Conservation (phyloP, 2,329 filamentous ascomycete genomes). For the Tothia fuscella region DNA sequence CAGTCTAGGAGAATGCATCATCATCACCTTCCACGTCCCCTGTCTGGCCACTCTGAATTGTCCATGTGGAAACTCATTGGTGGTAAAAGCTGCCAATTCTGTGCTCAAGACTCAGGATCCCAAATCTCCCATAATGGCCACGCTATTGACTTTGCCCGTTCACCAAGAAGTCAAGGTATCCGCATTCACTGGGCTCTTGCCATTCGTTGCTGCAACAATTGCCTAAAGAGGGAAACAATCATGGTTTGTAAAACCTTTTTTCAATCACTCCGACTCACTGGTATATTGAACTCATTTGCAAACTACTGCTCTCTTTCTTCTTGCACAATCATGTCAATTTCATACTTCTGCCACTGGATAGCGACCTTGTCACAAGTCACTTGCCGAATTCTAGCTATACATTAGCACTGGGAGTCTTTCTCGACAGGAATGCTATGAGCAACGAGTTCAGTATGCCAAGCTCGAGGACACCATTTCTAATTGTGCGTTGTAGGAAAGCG, state of each 20-base stretch:
- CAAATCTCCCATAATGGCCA: constrained; percentile 35
- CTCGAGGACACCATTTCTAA: too few relatives aligned
- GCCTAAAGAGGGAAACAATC: constrained; percentile 46
- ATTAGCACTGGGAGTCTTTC: too few relatives aligned
- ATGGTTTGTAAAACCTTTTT: constrained; percentile 44
- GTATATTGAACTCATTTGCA: constrained; percentile 9
- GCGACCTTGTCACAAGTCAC: too few relatives aligned
- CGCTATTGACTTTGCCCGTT: constrained; percentile 22
- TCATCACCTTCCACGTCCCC: constrained; percentile 56
- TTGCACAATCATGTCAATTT: too few relatives aligned
- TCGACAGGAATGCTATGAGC: too few relatives aligned
- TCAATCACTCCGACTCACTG: too few relatives aligned
- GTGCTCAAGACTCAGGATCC: constrained; percentile 33
- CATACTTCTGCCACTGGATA: too few relatives aligned
- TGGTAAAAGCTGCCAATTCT: constrained; percentile 55
- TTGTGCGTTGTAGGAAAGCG: too few relatives aligned
- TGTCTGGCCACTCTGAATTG: constrained; percentile 53
- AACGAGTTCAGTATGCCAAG: too few relatives aligned
- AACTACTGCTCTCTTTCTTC: constrained; percentile 19
- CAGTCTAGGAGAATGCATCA: constrained; percentile 53
- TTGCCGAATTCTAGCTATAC: too few relatives aligned
- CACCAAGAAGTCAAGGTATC: constrained; percentile 50
- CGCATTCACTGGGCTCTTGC: constrained; percentile 61
- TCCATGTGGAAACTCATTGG: constrained; percentile 66
- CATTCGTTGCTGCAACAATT: constrained; percentile 53